Evolutionary conservation across 2,329 filamentous ascomycete genomes (phyloP), one percentile per base, ranked within the genome.

Genomic region (Trichophyton schoenleinii): DNA sequence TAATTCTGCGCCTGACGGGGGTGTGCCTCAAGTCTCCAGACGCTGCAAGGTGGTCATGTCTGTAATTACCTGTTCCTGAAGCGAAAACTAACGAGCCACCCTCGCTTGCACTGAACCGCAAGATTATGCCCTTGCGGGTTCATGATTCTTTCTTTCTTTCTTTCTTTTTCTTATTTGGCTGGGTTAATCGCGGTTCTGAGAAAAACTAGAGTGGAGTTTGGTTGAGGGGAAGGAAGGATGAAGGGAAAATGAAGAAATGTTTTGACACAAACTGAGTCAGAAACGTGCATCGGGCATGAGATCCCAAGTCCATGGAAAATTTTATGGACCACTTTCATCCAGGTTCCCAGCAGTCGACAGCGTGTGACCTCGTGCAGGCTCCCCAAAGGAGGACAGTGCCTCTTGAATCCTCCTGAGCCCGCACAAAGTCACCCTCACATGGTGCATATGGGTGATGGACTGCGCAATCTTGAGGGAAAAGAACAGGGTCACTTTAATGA

Each of bases 181-280:
- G 52, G 52, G 46, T 52, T 25, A 52, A 52, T 31, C 20, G 46
- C 46, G 46, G 46, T 28, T 52, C 46, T 18, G 15, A 55, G 15
- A 55, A 55, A 55, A 36, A 28, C 13, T 3, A 28, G 28, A 20
- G 52, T 18, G 52, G 28, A 52, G 46, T 28, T 22, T 6, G 46
- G 20, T 22, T 11, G 46, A 28, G 52, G 31, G 52, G 52, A 55
- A 34, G 28, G 52, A 55, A 55, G 52, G 52, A 55, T 55, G 52
- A 55, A 36, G 18, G 52, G 52, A 55, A 55, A 20, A 55, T 28
- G 28, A n/a, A 28, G n/a, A 36, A 9, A 36, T 55, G n/a, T 55
- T 36, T 55, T 55, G 52, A 55, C 52, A 55, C 52, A 55, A 55
- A 55, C 52, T 55, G 52, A 55, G 52, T 55, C 52, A 55, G 28